phyloP scores from a whole-genome alignment of 306 rosid genomes.

The Alnus glutinosa region DNA sequence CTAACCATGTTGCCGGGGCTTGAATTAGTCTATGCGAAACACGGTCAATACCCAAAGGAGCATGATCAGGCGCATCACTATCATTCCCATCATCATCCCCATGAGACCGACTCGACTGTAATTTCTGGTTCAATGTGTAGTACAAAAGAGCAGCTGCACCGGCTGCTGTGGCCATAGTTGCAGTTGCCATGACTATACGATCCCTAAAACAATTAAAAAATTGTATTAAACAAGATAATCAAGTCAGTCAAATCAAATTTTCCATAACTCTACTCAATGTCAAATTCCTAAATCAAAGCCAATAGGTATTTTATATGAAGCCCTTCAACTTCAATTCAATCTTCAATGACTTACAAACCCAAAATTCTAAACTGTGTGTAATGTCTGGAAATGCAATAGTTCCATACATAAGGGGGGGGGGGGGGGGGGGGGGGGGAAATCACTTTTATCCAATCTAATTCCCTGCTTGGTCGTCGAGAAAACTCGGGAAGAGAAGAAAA shows the following conservation, averaged over 20 bases:
- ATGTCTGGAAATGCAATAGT: background rate
- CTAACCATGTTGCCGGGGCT: slow-evolving; percentile 96
- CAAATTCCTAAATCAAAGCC: background rate
- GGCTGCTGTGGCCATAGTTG: slow-evolving; percentile 97
- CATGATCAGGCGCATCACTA: slow-evolving; percentile 30
- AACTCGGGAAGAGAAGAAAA: background rate
- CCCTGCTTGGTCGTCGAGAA: background rate
- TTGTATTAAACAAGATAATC: slow-evolving; percentile 16
- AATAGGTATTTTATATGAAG: background rate
- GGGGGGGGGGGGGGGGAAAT: no score
- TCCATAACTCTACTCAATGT: background rate
- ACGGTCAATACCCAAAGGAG: slow-evolving; percentile 55
- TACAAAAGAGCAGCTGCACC: slow-evolving; percentile 94
- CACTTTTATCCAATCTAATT: background rate
- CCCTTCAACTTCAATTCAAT: background rate
- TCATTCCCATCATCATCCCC: slow-evolving; percentile 48
- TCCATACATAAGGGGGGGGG: background rate
- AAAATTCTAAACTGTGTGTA: background rate
- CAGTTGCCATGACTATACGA: slow-evolving; percentile 77
- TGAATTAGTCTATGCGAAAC: slow-evolving; percentile 75
- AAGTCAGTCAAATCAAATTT: background rate
- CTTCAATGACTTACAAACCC: background rate
- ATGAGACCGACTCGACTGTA: slow-evolving; percentile 33
- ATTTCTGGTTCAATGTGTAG: slow-evolving; percentile 77
- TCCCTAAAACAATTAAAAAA: slow-evolving; percentile 37